Percentiles rank a stretch among this genome's conserved stretches.
Conservation (phyloP, 371 early-diverging fungal species). For the Mortierella sp. region DNA sequence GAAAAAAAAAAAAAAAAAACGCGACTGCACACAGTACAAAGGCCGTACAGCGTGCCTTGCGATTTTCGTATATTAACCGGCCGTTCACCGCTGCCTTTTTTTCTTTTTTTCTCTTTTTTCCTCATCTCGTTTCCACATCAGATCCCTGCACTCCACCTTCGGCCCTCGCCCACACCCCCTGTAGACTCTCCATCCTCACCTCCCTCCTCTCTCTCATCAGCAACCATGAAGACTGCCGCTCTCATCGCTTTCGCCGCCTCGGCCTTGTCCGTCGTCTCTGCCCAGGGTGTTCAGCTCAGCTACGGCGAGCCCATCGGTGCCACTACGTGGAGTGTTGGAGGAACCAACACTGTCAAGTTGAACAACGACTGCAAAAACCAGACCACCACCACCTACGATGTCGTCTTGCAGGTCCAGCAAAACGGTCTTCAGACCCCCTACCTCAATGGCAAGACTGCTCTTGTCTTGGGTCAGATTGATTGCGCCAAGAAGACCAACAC, state of each 20-base stretch:
- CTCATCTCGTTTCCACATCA: slow-evolving; percentile 19
- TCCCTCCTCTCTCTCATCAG: not conserved
- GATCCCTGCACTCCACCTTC: slow-evolving; percentile 15
- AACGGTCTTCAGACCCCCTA: slow-evolving; percentile 5
- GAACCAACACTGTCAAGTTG: slow-evolving; percentile 14
- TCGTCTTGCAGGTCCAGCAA: slow-evolving; percentile 17
- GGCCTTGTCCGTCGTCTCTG: slow-evolving; percentile 29
- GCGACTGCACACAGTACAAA: no score
- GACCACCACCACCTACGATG: slow-evolving; percentile 13
- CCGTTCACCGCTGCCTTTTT: not conserved
- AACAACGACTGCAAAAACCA: slow-evolving; percentile 13
- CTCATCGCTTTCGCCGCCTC: slow-evolving; percentile 22
- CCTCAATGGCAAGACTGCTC: slow-evolving; percentile 1
- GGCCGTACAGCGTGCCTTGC: no score
- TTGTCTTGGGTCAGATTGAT: slow-evolving; percentile 12
- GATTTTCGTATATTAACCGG: not conserved
- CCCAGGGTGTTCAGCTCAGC: slow-evolving; percentile 7
- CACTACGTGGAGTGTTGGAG: no score
- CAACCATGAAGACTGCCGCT: slow-evolving; percentile 32
- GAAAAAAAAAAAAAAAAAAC: no score
- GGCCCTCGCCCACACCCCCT: not conserved
- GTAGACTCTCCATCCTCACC: not conserved
- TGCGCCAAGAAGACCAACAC: slow-evolving; percentile 18
- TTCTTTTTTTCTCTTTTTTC: slow-evolving; percentile 12
- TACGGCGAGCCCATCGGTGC: slow-evolving; percentile 23